Conservation (phyloP, 108 stramenopile genomes). For the Pseudonitzschia multiseries region DNA sequence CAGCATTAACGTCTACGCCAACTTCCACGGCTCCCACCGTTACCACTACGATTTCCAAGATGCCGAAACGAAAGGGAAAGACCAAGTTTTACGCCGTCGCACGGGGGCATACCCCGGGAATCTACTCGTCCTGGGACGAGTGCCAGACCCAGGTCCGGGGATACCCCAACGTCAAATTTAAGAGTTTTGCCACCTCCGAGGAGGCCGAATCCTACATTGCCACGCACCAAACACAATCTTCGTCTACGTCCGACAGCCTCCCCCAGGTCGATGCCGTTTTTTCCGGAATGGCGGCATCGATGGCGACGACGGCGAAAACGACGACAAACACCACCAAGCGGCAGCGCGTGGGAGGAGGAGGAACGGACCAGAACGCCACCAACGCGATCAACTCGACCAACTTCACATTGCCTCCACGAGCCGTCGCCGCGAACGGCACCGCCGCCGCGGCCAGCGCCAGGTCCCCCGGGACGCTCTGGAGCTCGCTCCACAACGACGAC, state of each 20-base stretch:
- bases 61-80: slow-evolving; percentile 27
- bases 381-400: no score
- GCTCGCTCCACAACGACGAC: background rate
- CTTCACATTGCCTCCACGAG: no score
- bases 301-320: background rate
- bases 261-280: no score
- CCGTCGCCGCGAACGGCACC: no score
- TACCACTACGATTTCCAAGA: no score
- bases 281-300: no score
- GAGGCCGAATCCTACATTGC: slow-evolving; percentile 62
- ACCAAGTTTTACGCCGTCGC: slow-evolving; percentile 79
- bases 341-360: no score
- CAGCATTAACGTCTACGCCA: no score
- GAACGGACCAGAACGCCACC: no score
- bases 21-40: no score
- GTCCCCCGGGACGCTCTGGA: background rate
- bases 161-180: slow-evolving; percentile 54
- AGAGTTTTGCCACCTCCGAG: slow-evolving; percentile 51
- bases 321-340: no score
- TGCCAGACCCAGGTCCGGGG: slow-evolving; percentile 74
- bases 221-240: background rate
- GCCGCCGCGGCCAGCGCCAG: background rate
- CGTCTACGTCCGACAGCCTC: background rate
- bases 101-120: slow-evolving; percentile 55
- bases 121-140: slow-evolving; percentile 72